A percentile compares a stretch with the other conserved stretches of the same genome.
Conservation (phyloP, 345 rosid genomes). For the Rhizophora apiculata region DNA sequence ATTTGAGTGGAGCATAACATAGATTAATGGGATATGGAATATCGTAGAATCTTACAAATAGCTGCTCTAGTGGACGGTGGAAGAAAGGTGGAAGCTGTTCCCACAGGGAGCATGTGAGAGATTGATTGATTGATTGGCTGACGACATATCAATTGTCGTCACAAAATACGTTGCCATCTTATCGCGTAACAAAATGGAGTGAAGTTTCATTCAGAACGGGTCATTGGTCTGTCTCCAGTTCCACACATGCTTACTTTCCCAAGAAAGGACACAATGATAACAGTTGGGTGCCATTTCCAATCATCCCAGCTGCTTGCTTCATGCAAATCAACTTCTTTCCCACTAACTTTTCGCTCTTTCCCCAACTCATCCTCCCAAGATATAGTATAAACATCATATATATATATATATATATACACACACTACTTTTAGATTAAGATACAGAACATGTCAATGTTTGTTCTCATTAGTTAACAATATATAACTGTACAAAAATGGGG, state of each 20-base stretch:
- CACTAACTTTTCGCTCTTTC: background rate
- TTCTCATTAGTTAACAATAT: too few relatives aligned
- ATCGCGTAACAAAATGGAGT: too few relatives aligned
- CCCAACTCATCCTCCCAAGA: too few relatives aligned
- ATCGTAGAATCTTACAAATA: conserved; percentile 6
- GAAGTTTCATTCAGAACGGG: background rate
- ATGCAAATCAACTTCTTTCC: background rate
- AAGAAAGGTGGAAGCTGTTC: conserved; percentile 44
- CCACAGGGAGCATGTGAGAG: background rate
- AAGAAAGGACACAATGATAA: background rate
- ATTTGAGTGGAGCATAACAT: background rate
- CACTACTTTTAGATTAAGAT: background rate
- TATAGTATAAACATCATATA: background rate
- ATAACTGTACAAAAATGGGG: too few relatives aligned
- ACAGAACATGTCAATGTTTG: too few relatives aligned
- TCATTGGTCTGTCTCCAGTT: too few relatives aligned
- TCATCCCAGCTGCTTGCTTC: conserved; percentile 5
- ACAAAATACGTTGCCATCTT: too few relatives aligned
- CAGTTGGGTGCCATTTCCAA: conserved; percentile 13
- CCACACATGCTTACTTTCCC: too few relatives aligned
- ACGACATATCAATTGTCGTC: background rate
- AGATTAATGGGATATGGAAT: conserved; percentile 19
- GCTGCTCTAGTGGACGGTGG: conserved; percentile 19
- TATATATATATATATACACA: too few relatives aligned
- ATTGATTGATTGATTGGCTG: conserved; percentile 25